Percentiles rank a stretch among this genome's conserved stretches.
Conservation (phyloP, 1,284 basidiomycete genomes). For the Ceratobasidium sp. region DNA sequence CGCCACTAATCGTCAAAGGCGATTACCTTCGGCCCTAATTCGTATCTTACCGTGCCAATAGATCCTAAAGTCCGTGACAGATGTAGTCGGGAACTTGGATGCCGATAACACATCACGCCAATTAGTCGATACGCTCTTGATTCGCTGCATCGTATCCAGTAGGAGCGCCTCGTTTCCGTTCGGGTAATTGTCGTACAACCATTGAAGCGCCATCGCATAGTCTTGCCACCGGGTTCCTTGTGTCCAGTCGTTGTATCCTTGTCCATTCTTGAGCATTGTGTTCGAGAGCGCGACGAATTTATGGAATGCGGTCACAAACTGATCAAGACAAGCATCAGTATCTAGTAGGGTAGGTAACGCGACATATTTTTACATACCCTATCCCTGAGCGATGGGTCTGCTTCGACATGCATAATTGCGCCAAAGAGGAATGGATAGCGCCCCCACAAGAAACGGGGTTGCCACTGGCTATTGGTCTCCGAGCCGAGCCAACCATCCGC, state of each 20-base stretch:
- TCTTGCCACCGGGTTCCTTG: constrained; percentile 38
- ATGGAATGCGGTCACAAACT: constrained; percentile 44
- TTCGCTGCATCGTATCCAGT: constrained; percentile 33
- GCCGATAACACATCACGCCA: constrained; percentile 22
- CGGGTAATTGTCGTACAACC: constrained; percentile 31
- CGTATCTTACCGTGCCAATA: constrained; percentile 44
- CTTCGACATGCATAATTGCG: constrained; percentile 38
- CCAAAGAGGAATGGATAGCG: constrained; percentile 43
- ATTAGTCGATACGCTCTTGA: constrained; percentile 25
- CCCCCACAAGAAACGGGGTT: constrained; percentile 35
- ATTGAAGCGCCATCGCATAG: constrained; percentile 33
- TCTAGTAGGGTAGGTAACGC: background rate
- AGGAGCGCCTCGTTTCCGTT: constrained; percentile 28
- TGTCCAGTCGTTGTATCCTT: constrained; percentile 33
- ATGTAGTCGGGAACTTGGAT: constrained; percentile 30
- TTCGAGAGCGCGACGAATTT: constrained; percentile 40
- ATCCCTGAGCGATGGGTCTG: constrained; percentile 33
- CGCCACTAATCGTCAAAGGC: background rate
- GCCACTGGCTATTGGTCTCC: constrained; percentile 32
- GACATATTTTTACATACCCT: background rate
- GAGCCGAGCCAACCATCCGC: constrained; percentile 35
- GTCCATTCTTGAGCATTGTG: constrained; percentile 30
- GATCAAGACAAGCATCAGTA: background rate
- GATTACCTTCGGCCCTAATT: background rate
- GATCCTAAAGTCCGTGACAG: constrained; percentile 16